Percentiles rank a stretch among this genome's conserved stretches.
Evolutionary conservation across 2,329 filamentous ascomycete genomes (phyloP).

Genomic region (Triangularia verruculosa): DNA sequence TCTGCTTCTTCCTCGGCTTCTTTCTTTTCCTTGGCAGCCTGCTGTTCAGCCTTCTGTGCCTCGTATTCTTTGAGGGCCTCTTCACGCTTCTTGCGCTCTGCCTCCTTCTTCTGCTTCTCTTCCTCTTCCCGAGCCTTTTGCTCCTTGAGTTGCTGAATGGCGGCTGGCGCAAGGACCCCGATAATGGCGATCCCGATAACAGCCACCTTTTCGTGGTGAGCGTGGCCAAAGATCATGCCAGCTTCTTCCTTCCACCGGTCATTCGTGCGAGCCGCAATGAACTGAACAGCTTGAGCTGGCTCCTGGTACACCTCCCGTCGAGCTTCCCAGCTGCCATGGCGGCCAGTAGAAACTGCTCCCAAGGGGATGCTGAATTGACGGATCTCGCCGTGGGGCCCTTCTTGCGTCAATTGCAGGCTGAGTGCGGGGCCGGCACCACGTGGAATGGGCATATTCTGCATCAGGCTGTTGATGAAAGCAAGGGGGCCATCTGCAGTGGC

Average conservation of each 20-base stretch:
- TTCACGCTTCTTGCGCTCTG: slow-evolving; percentile 59
- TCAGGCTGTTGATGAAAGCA: slow-evolving; percentile 53
- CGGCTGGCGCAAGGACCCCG: slow-evolving; percentile 73
- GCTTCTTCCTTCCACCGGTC: slow-evolving; percentile 88
- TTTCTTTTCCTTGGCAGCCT: slow-evolving; percentile 61
- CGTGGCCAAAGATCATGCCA: slow-evolving; percentile 73
- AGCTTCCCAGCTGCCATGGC: slow-evolving; percentile 45
- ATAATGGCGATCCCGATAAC: slow-evolving; percentile 68
- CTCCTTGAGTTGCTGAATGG: slow-evolving; percentile 76
- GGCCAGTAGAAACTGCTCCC: slow-evolving; percentile 32
- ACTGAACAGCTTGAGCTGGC: slow-evolving; percentile 72
- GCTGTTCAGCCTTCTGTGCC: slow-evolving; percentile 69
- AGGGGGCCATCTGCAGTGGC: slow-evolving; percentile 48
- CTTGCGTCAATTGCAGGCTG: slow-evolving; percentile 57
- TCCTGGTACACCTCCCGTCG: slow-evolving; percentile 54
- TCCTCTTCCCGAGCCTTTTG: slow-evolving; percentile 58
- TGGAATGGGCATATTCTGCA: slow-evolving; percentile 52
- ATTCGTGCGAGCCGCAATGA: slow-evolving; percentile 67
- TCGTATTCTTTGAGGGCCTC: slow-evolving; percentile 67
- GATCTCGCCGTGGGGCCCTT: slow-evolving; percentile 47
- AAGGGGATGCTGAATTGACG: slow-evolving; percentile 50
- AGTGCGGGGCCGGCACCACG: slow-evolving; percentile 50
- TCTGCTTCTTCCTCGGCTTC: slow-evolving; percentile 67
- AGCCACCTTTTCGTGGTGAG: slow-evolving; percentile 64
- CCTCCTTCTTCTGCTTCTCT: slow-evolving; percentile 53